Evolutionary conservation across 257 asterid species (phyloP), one percentile per base, ranked within the genome.

Genomic region (Scutellaria galericulata): DNA sequence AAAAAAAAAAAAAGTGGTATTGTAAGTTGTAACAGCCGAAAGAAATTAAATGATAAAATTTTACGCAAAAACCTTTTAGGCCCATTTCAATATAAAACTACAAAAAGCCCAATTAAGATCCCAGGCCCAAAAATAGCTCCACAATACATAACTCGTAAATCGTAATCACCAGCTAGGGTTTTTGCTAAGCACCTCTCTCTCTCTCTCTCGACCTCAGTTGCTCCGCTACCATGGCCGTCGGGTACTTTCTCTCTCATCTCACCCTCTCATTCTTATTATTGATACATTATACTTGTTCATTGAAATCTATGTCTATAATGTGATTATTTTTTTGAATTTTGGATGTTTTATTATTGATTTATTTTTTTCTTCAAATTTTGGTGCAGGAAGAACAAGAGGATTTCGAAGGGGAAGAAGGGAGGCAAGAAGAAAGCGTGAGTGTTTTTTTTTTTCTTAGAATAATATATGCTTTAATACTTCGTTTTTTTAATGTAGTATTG

Each of bases 391-490:
- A 86, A 86, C 85, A 86, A 87, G 88, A 77, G 90, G 77, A 84
- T 87, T 77, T 87, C 90, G 6, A 87, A 87, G 84, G 92, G 92
- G 11, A 87, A 85, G 85, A 87, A 87, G 82, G 92, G 90, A 64
- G 90, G 92, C 59, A 87, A 87, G 81, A 85, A 85, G 90, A 85
- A 85, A 60, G 83, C 76, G 90, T 86, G 75, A 81, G 90, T 77
- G 11, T 9, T 13, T 5, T 8, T 55, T 22, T 24, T 24, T 13
- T 5, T n/a, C 0, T 60, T 65, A 0, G 39, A 57, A 4, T 9
- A 57, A 5, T 27, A 22, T 57, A 6, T 45, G n/a, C 22, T 5
- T 40, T 46, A 41, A 18, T 48, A 9, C 0, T 50, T 68, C 18
- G 4, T 20, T 37, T 50, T 50, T 13, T 3, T 11, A 0, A 6